Evolutionary conservation across 345 rosid species (phyloP).

Genomic region (Brassica carinata): DNA sequence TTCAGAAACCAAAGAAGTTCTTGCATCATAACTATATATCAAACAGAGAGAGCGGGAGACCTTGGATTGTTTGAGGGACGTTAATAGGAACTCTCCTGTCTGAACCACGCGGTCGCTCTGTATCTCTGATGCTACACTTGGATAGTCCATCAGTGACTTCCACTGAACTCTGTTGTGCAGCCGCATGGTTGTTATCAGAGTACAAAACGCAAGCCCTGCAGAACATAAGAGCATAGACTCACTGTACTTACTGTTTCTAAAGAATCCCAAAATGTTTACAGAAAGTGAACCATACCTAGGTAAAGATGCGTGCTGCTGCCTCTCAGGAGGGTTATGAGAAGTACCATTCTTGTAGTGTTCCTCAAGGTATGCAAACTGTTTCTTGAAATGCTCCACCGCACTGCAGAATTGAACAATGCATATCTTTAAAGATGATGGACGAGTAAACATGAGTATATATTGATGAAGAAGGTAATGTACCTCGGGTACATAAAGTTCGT

Average conservation of each 20-base stretch:
- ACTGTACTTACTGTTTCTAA: background rate
- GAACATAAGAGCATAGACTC: background rate
- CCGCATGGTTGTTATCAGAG: conserved; percentile 53
- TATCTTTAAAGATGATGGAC: background rate
- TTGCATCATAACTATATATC: background rate
- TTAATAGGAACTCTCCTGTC: conserved; percentile 83
- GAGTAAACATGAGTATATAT: background rate
- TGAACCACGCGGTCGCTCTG: conserved; percentile 52
- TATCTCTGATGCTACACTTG: conserved; percentile 79
- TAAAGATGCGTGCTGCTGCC: conserved; percentile 96
- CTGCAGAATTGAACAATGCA: conserved; percentile 47
- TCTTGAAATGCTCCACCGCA: conserved; percentile 97
- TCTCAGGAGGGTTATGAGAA: conserved; percentile 77
- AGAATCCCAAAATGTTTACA: background rate
- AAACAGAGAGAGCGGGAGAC: conserved; percentile 32
- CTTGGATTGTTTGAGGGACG: conserved; percentile 74
- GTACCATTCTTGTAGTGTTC: conserved; percentile 91
- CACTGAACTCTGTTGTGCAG: conserved; percentile 49
- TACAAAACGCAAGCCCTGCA: conserved; percentile 86
- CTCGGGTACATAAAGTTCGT: conserved; percentile 96
- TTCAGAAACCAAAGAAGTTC: background rate
- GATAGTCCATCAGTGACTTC: conserved; percentile 73
- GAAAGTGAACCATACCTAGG: conserved; percentile 62
- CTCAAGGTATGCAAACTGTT: conserved; percentile 94
- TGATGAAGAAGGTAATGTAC: conserved; percentile 41